Evolutionary conservation across 164 flowering plant genomes (phyloP).

Genomic region (Chimonanthus salicifolius): DNA sequence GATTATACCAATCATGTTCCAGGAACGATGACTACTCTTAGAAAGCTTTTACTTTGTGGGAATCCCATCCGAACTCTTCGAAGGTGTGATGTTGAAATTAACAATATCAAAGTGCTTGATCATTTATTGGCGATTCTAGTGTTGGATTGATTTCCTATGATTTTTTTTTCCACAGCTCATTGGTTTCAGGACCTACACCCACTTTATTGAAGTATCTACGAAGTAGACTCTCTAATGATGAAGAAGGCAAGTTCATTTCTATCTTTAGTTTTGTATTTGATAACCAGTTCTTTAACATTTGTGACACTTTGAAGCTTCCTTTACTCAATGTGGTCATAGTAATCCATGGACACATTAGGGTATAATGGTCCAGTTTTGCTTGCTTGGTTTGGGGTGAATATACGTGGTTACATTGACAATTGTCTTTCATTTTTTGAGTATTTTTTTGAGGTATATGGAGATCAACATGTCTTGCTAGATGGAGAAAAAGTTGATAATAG

Average conservation of each 20-base stretch:
- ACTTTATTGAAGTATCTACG: constrained; percentile 71
- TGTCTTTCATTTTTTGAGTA: neutral
- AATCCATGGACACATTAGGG: neutral
- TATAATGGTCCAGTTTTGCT: no score
- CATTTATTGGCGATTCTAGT: constrained; percentile 3
- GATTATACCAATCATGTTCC: constrained; percentile 3
- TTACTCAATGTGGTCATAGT: neutral
- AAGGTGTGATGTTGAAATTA: constrained; percentile 43
- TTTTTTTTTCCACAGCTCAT: constrained; percentile 45
- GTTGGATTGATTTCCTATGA: constrained; percentile 9
- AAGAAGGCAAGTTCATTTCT: constrained; percentile 35
- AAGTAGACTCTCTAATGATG: constrained; percentile 71
- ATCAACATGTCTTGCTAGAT: no score
- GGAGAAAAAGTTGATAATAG: no score
- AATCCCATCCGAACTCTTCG: constrained; percentile 88
- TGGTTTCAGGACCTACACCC: constrained; percentile 85
- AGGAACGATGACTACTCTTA: constrained; percentile 87
- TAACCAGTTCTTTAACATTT: neutral
- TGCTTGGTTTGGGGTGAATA: no score
- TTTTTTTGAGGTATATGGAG: neutral
- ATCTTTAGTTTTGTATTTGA: neutral
- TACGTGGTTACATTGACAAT: no score
- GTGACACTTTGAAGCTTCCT: neutral
- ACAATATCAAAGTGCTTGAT: neutral
- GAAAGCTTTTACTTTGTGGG: constrained; percentile 79